A percentile compares a stretch with the other conserved stretches of the same genome.
These are phyloP conservation scores for Cladosporium sp. DNA, from an alignment of 2,329 filamentous ascomycete species.

Conservation along the genomic window DNA sequence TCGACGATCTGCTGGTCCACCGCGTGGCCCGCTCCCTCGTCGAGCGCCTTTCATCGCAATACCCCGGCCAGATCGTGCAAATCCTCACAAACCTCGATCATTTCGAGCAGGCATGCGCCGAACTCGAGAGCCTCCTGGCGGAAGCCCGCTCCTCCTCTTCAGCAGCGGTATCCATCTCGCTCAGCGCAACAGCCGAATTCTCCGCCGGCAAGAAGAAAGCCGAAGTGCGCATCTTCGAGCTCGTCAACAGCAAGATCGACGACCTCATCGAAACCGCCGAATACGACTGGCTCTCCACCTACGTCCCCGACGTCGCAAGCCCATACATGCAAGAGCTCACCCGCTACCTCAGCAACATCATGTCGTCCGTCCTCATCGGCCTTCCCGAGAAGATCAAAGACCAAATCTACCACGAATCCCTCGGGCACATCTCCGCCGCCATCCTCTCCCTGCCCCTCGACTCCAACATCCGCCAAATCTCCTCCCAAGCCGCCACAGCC, in stretches of 20 bases:
- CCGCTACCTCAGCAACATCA: conserved; percentile 88
- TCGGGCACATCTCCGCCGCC: conserved; percentile 75
- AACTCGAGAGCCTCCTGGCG: conserved; percentile 81
- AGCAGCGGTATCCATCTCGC: conserved; percentile 70
- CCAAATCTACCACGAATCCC: conserved; percentile 93
- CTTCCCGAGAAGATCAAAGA: conserved; percentile 96
- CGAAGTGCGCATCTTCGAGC: conserved; percentile 95
- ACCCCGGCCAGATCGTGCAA: conserved; percentile 95
- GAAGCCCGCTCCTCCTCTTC: conserved; percentile 77
- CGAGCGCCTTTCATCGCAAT: conserved; percentile 83
- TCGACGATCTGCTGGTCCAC: conserved; percentile 90
- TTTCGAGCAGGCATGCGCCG: conserved; percentile 87
- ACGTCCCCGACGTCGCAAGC: conserved; percentile 66
- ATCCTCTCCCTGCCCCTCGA: conserved; percentile 63
- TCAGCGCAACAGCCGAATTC: conserved; percentile 83
- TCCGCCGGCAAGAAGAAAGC: conserved; percentile 88
- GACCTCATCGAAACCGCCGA: conserved; percentile 95
- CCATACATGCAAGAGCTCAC: conserved; percentile 96
- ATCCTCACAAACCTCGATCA: conserved; percentile 97
- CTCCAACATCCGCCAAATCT: conserved; percentile 76
- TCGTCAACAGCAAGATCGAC: conserved; percentile 98
- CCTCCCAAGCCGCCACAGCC: conserved; percentile 74
- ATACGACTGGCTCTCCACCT: conserved; percentile 77
- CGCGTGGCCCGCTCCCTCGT: conserved; percentile 90
- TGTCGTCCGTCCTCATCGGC: conserved; percentile 88